These are phyloP conservation scores for Xylariales sp. DNA, from an alignment of 2,329 filamentous ascomycete species.

Conservation along the genomic window DNA sequence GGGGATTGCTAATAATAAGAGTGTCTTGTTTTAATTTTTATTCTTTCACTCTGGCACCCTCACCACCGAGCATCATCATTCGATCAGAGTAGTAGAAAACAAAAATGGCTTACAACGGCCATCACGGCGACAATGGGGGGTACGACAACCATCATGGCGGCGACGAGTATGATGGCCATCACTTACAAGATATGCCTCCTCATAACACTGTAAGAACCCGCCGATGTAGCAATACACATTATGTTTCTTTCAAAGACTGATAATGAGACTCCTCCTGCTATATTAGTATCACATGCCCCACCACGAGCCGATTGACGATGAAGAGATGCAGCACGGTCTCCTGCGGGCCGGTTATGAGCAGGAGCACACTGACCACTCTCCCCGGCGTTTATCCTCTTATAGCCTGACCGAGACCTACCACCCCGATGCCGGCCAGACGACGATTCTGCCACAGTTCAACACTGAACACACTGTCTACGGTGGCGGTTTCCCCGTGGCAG, in stretches of 20 bases:
- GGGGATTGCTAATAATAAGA: too few relatives aligned
- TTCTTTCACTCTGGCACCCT: too few relatives aligned
- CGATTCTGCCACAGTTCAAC: conserved; percentile 33
- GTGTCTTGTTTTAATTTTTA: too few relatives aligned
- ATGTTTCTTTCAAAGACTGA: too few relatives aligned
- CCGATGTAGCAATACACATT: too few relatives aligned
- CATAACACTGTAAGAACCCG: conserved; percentile 52
- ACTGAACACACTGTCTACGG: conserved; percentile 26
- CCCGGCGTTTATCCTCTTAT: conserved; percentile 70
- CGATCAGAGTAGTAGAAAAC: too few relatives aligned
- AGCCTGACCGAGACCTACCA: conserved; percentile 81
- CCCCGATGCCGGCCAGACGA: conserved; percentile 20
- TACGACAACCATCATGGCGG: too few relatives aligned
- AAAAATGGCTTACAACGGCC: conserved; percentile 64
- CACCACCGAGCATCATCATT: too few relatives aligned
- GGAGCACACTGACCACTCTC: too few relatives aligned
- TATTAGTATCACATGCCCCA: conserved; percentile 54
- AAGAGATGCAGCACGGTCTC: conserved; percentile 52
- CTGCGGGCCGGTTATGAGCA: conserved; percentile 53
- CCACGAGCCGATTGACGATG: conserved; percentile 53
- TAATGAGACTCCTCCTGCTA: too few relatives aligned
- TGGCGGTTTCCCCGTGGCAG: conserved; percentile 21
- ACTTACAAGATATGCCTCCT: conserved; percentile 61
- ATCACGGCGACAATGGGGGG: conserved; percentile 49
- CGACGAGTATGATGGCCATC: conserved; percentile 58